Evolutionary conservation across 768 basidiomycete genomes (phyloP).

Genomic region (Mycena amicta): DNA sequence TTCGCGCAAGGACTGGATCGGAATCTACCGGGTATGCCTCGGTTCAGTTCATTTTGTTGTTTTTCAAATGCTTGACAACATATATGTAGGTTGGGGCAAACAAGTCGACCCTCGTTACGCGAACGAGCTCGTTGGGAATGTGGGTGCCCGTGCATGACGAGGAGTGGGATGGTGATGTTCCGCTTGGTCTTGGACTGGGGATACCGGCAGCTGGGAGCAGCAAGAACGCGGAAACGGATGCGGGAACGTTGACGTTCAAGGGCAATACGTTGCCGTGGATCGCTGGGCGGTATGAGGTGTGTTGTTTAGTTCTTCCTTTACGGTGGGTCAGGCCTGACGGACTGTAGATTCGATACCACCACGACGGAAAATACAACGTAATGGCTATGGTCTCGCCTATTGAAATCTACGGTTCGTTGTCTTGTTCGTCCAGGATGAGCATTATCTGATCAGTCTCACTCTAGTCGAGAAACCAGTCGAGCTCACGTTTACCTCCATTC

Average conservation of each 20-base stretch:
- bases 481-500: conserved; percentile 67
- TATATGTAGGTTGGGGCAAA: conserved; percentile 78
- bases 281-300: conserved; percentile 83
- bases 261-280: conserved; percentile 85
- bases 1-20: conserved; percentile 95
- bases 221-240: conserved; percentile 45
- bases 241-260: conserved; percentile 74
- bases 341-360: conserved; percentile 81
- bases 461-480: conserved; percentile 70
- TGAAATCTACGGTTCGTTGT: conserved; percentile 79
- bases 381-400: conserved; percentile 84
- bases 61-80: conserved; percentile 1
- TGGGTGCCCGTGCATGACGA: conserved; percentile 92
- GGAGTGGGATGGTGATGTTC: conserved; percentile 91
- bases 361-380: conserved; percentile 97
- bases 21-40: conserved; percentile 71
- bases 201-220: conserved; percentile 30
- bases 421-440: background rate
- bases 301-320: too few species aligned
- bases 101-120: conserved; percentile 79
- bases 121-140: conserved; percentile 81
- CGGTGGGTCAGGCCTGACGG: too few species aligned
- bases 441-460: conserved; percentile 12
- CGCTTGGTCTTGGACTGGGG: conserved; percentile 42
- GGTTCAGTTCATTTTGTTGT: conserved; percentile 17